Base-by-base conservation (phyloP, 495 filamentous ascomycete species). In the Penicillium parvum region DNA sequence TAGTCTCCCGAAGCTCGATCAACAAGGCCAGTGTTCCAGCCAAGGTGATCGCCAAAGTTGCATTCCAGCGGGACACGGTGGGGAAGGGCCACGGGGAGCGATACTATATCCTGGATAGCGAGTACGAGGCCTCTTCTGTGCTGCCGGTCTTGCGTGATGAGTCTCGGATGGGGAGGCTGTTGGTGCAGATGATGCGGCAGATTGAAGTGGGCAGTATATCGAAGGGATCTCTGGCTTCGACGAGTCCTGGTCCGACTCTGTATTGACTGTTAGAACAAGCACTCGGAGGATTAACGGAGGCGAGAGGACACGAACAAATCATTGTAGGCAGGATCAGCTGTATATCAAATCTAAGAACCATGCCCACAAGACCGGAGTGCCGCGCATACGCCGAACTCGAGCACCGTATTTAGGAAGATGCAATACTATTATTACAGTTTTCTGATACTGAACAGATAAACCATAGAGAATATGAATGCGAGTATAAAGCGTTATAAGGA, bases 101-200 rank as follows among this genome's bases (percentile, higher is more conserved):
- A 39, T 71, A 71, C 55, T 68, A 58, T 55, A 64, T 71, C 22
- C 46, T 69, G 29, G 58, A 65, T 18, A 53, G 48, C 37, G 62
- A 66, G 35, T 71, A 68, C 32, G 63, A 71, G 32, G 66, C 63
- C 55, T 60, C 50, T 58, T 70, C 64, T 51, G 64, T 68, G 53
- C 49, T 68, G 43, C 42, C 53, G 11, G 40, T 47, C n/a, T 28
- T 70, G 39, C 66, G 61, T 19, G 52, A 68, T 33, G 48, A 41
- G 17, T 21, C 55, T 16, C 41, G 45, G 39, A 64, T 65, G 59
- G 61, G 61, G 20, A 50, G 32, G 7, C 20, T 65, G 40, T 45
- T 70, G 25, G 34, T 58, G 32, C 60, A 59, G 35, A 43, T 68
- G 57, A 63, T 70, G 64, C 47, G 41, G 40, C 61, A 63, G 49